Conservation (phyloP, 2,329 filamentous ascomycete genomes). For the Trichoderma sp. region DNA sequence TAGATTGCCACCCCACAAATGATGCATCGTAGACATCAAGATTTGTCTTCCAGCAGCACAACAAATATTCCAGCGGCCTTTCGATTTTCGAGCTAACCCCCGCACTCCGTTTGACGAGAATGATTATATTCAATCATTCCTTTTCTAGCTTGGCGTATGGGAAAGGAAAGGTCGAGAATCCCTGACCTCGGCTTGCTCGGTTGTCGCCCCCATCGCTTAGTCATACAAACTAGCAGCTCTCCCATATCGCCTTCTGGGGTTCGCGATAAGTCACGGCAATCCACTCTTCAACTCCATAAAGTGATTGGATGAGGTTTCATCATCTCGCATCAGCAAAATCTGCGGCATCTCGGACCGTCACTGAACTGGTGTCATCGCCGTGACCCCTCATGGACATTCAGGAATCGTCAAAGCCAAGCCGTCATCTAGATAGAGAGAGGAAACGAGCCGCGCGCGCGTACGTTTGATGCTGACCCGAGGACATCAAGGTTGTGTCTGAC, state of each 20-base stretch:
- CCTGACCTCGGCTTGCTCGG: conserved; percentile 10
- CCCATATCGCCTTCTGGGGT: neutral
- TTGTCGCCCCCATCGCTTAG: conserved; percentile 5
- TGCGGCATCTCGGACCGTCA: conserved; percentile 11
- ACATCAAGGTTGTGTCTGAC: neutral
- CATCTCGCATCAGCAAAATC: neutral
- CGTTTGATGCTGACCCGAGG: neutral
- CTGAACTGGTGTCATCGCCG: conserved; percentile 8
- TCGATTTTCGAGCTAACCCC: neutral
- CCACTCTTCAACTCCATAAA: neutral
- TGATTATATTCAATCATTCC: neutral
- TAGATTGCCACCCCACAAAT: neutral
- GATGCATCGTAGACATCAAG: neutral
- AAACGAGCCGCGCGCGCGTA: conserved; percentile 18
- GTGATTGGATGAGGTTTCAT: conserved; percentile 4
- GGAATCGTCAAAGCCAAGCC: conserved; percentile 7
- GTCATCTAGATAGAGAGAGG: conserved; percentile 15
- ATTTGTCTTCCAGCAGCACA: neutral
- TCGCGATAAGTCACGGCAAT: neutral
- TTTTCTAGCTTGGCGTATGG: neutral
- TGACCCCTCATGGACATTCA: conserved; percentile 13
- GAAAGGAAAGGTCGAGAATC: neutral
- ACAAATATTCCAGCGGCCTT: neutral
- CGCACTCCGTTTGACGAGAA: neutral
- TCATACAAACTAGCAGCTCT: neutral